phyloP scores from a whole-genome alignment of 345 rosid genomes.

The Acer campestre region DNA sequence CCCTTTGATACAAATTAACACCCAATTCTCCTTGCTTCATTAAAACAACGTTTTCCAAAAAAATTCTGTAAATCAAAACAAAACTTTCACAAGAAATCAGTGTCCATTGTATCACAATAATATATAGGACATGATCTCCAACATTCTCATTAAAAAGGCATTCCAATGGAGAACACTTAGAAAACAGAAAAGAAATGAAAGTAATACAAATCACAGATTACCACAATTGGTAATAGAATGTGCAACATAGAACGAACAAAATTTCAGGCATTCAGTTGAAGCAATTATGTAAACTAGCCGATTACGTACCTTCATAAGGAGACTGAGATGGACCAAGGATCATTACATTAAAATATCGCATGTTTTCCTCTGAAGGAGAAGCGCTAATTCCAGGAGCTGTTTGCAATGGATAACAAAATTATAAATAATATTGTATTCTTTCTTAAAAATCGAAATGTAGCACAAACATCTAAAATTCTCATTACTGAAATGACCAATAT shows the following conservation, averaged over 20 bases:
- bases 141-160: not conserved
- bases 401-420: constrained; percentile 11
- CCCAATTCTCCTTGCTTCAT: not conserved
- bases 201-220: not conserved
- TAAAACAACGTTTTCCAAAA: not conserved
- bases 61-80: not conserved
- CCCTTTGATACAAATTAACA: not conserved
- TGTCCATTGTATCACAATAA: not conserved
- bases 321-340: constrained; percentile 61
- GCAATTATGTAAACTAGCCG: not conserved
- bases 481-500: not conserved
- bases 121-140: not conserved
- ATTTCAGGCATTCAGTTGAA: not conserved
- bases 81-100: not conserved
- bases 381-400: constrained; percentile 65
- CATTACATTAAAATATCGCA: constrained; percentile 60
- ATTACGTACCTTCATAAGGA: constrained; percentile 49
- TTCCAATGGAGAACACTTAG: not conserved
- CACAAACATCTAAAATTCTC: not conserved
- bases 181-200: no score
- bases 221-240: not conserved
- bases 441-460: not conserved
- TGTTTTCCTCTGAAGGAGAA: constrained; percentile 55
- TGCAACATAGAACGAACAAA: not conserved
- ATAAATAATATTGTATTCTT: not conserved